Conservation (phyloP, 352 stramenopile genomes). For the Pythium sp. region DNA sequence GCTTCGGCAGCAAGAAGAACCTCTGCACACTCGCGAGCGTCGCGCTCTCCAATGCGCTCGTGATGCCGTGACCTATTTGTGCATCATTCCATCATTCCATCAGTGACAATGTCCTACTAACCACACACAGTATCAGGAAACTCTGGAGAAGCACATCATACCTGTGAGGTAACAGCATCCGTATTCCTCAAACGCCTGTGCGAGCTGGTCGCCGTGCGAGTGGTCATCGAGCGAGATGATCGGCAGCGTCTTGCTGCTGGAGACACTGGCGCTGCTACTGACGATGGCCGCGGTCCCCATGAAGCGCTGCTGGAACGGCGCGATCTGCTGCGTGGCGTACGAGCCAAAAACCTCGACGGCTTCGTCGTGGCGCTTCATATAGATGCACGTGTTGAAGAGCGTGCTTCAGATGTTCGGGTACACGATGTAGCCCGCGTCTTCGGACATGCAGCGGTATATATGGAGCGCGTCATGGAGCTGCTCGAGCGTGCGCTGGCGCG, state of each 20-base stretch:
- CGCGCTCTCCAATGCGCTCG: constrained; percentile 35
- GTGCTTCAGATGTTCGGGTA: constrained; percentile 27
- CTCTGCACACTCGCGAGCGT: constrained; percentile 53
- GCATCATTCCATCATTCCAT: not conserved
- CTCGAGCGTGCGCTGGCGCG: not conserved
- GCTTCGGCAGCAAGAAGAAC: constrained; percentile 52
- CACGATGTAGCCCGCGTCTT: constrained; percentile 34
- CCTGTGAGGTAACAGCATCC: constrained; percentile 72
- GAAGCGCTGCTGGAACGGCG: constrained; percentile 13
- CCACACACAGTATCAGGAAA: not conserved
- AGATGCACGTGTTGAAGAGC: too few species aligned
- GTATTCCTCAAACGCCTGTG: constrained; percentile 59
- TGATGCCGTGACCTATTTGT: constrained; percentile 48
- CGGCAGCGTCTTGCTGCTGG: constrained; percentile 30
- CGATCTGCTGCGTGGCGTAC: constrained; percentile 28
- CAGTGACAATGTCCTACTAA: not conserved
- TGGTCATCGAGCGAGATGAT: constrained; percentile 60
- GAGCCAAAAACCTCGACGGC: constrained; percentile 25
- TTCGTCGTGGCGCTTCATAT: constrained; percentile 14
- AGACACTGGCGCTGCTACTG: constrained; percentile 2
- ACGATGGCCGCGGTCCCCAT: constrained; percentile 7
- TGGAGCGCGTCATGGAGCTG: constrained; percentile 31
- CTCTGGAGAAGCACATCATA: not conserved
- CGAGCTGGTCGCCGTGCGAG: constrained; percentile 38
- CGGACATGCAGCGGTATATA: constrained; percentile 25